Conservation (phyloP, 164 flowering plant genomes). For the Nymphaea thermarum region DNA sequence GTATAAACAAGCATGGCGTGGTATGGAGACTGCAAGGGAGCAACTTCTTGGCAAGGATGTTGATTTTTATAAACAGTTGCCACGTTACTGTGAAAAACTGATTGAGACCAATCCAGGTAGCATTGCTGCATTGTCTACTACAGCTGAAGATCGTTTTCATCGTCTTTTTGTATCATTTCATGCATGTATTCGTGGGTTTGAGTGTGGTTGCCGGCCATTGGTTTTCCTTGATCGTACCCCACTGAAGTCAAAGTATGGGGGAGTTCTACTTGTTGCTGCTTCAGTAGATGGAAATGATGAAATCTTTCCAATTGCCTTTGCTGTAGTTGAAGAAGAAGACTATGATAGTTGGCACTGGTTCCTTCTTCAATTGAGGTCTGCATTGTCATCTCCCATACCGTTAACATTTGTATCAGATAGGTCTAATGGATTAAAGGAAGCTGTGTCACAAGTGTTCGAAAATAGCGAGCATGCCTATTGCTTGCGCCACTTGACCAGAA, state of each 20-base stretch:
- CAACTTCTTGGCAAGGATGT: slow-evolving; percentile 40
- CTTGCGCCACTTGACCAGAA: slow-evolving; percentile 31
- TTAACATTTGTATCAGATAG: slow-evolving; percentile 49
- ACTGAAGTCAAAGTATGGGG: slow-evolving; percentile 47
- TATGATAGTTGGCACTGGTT: slow-evolving; percentile 60
- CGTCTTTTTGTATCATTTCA: slow-evolving; percentile 33
- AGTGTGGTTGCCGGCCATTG: slow-evolving; percentile 45
- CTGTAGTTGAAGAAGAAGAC: slow-evolving; percentile 45
- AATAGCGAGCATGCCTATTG: slow-evolving; percentile 43
- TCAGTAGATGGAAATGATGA: slow-evolving; percentile 55
- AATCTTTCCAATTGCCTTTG: slow-evolving; percentile 52
- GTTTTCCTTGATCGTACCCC: slow-evolving; percentile 37
- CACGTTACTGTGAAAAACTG: slow-evolving; percentile 35
- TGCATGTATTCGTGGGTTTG: slow-evolving; percentile 34
- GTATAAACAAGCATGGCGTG: slow-evolving; percentile 45
- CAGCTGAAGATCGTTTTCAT: slow-evolving; percentile 31
- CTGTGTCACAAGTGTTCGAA: slow-evolving; percentile 34
- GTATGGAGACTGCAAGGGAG: slow-evolving; percentile 31
- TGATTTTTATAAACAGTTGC: slow-evolving; percentile 37
- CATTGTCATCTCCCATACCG: slow-evolving; percentile 21
- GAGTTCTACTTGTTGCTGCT: slow-evolving; percentile 41
- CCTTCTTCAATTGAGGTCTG: slow-evolving; percentile 32
- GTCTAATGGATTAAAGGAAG: slow-evolving; percentile 33
- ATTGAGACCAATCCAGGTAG: slow-evolving; percentile 51
- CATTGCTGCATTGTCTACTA: slow-evolving; percentile 21